phyloP scores from a whole-genome alignment of 345 rosid species.

The Ailanthus altissimus region DNA sequence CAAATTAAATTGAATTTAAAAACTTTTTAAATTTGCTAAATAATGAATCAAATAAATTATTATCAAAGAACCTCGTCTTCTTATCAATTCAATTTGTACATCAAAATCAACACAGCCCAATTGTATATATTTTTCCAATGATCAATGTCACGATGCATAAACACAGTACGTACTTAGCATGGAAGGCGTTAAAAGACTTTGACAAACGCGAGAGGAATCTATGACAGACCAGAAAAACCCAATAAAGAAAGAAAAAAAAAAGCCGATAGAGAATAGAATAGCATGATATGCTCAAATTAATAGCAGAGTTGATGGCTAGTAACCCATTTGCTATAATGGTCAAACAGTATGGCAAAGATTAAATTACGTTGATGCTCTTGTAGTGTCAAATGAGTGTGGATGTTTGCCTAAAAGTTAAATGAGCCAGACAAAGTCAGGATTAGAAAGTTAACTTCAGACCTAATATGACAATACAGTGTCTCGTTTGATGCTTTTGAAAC shows the following conservation, averaged over 20 bases:
- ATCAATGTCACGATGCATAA: too few relatives aligned
- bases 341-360: neutral
- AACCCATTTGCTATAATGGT: neutral
- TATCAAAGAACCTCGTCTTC: too few relatives aligned
- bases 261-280: neutral
- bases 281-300: neutral
- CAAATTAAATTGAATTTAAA: too few relatives aligned
- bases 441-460: neutral
- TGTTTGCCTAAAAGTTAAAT: slow-evolving; percentile 12
- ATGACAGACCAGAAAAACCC: too few relatives aligned
- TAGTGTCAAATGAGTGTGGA: neutral
- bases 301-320: neutral
- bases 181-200: too few relatives aligned
- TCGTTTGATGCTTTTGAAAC: neutral
- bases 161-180: too few relatives aligned
- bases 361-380: neutral
- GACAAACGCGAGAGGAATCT: too few relatives aligned
- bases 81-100: too few relatives aligned
- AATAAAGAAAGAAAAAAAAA: neutral
- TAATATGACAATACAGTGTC: neutral
- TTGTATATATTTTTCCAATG: too few relatives aligned
- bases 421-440: neutral
- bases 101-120: too few relatives aligned
- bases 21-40: too few relatives aligned
- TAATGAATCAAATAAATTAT: too few relatives aligned